Percentiles rank a stretch among this genome's conserved stretches.
Evolutionary conservation across 2,329 filamentous ascomycete species (phyloP).

Genomic region (Seiridium cupressi): DNA sequence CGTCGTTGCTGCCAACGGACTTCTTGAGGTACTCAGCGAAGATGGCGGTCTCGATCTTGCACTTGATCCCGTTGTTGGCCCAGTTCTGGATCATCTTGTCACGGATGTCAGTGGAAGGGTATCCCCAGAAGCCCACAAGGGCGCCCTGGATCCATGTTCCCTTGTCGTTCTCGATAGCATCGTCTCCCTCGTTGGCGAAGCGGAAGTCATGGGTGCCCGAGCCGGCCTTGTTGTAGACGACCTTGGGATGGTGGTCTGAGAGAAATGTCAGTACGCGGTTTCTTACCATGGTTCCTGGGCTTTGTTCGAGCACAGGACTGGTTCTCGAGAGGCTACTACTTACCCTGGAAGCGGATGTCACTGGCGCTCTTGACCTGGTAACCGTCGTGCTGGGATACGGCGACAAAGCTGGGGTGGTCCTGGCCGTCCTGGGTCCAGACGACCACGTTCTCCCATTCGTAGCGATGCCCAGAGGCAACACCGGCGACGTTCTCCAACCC

Average conservation of each 20-base stretch:
- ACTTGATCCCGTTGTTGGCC: slow-evolving; percentile 1
- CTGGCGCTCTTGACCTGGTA: slow-evolving; percentile 1
- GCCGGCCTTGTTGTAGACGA: slow-evolving; percentile 12
- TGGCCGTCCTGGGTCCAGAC: slow-evolving; percentile 9
- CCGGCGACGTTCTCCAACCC: background rate
- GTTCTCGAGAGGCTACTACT: background rate
- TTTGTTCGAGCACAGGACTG: background rate
- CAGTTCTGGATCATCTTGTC: slow-evolving; percentile 3
- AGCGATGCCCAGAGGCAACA: slow-evolving; percentile 15
- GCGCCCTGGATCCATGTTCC: slow-evolving; percentile 6
- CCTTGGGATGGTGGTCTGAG: slow-evolving; percentile 6
- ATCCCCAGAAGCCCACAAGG: slow-evolving; percentile 4
- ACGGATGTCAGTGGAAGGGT: background rate
- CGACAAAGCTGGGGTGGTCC: background rate
- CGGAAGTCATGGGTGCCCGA: slow-evolving; percentile 8
- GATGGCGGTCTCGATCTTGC: slow-evolving; percentile 1
- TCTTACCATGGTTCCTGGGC: background rate
- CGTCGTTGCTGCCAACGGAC: background rate
- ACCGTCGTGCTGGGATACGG: slow-evolving; percentile 6
- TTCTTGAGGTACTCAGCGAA: background rate
- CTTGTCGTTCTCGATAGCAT: slow-evolving; percentile 10
- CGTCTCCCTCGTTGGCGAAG: slow-evolving; percentile 7
- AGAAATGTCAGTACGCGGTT: background rate
- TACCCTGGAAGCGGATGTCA: background rate
- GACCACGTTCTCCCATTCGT: slow-evolving; percentile 24